Conservation (phyloP, 2,329 filamentous ascomycete genomes). For the Paecilomyces dactylethromorphus region DNA sequence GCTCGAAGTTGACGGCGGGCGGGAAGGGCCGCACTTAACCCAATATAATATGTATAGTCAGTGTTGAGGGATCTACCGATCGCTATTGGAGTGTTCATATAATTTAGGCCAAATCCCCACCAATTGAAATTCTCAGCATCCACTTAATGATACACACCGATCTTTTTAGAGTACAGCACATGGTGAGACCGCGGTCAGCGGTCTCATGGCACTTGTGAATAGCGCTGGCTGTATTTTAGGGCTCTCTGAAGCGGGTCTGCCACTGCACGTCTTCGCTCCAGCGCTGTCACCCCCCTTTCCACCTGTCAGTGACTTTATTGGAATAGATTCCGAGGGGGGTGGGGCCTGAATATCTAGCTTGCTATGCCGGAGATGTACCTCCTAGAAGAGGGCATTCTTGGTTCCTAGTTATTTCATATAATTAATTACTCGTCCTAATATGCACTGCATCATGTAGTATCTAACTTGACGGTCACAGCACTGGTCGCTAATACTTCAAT, state of each 20-base stretch:
- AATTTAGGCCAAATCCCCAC: no score
- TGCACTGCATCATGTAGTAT: not conserved
- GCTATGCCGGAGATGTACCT: not conserved
- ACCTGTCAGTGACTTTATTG: no score
- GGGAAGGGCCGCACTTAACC: not conserved
- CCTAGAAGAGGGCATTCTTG: no score
- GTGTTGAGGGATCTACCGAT: not conserved
- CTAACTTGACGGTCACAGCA: constrained; percentile 45
- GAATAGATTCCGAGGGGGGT: not conserved
- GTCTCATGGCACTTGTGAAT: not conserved
- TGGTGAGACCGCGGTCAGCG: not conserved
- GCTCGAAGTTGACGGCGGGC: not conserved
- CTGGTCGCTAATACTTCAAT: constrained; percentile 65
- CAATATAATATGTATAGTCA: not conserved
- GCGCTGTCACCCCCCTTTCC: no score
- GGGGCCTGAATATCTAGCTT: not conserved
- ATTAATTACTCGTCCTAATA: not conserved
- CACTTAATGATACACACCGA: not conserved
- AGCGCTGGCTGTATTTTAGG: not conserved
- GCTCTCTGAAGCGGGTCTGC: not conserved
- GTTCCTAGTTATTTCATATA: not conserved
- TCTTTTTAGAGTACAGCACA: not conserved
- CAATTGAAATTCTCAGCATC: no score
- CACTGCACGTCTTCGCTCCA: not conserved
- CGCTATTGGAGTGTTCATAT: no score